Conservation (phyloP, 805 yeast species). For the Teunomyces cretensis region DNA sequence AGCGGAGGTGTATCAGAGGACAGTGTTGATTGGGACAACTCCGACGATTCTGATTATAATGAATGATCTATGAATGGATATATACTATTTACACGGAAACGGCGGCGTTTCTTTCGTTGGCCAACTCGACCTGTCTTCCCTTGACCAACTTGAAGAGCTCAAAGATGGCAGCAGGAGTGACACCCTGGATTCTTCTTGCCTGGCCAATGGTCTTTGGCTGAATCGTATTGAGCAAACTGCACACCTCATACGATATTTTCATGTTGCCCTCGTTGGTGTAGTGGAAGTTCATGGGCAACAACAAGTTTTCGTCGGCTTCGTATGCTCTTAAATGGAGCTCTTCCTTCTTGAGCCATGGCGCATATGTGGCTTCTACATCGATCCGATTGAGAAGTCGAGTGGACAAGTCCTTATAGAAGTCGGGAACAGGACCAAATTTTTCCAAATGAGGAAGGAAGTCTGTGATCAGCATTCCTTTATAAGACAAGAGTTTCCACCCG, state of each 20-base stretch:
- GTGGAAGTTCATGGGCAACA: conserved; percentile 66
- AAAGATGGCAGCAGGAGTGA: conserved; percentile 89
- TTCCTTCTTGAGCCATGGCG: conserved; percentile 76
- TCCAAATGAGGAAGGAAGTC: conserved; percentile 30
- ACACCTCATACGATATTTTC: conserved; percentile 72
- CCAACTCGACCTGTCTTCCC: conserved; percentile 24
- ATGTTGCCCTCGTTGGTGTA: conserved; percentile 53
- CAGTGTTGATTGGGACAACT: not conserved
- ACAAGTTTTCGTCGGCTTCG: conserved; percentile 75
- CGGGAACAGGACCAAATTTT: conserved; percentile 24
- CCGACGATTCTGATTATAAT: not conserved
- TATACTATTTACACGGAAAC: conserved; percentile 14
- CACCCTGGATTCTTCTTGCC: conserved; percentile 91
- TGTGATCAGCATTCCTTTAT: conserved; percentile 40
- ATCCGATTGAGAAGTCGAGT: conserved; percentile 56
- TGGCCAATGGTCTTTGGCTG: conserved; percentile 93
- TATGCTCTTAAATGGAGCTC: conserved; percentile 70
- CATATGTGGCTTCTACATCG: conserved; percentile 78
- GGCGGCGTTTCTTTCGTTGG: conserved; percentile 13
- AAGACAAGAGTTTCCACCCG: conserved; percentile 73
- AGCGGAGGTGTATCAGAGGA: not conserved
- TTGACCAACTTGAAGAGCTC: conserved; percentile 64
- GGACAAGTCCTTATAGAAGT: conserved; percentile 20
- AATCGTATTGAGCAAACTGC: conserved; percentile 63
- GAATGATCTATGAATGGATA: not conserved